These are phyloP conservation scores for Prunus davidiana DNA, from an alignment of 306 rosid genomes.

Conservation along the genomic window DNA sequence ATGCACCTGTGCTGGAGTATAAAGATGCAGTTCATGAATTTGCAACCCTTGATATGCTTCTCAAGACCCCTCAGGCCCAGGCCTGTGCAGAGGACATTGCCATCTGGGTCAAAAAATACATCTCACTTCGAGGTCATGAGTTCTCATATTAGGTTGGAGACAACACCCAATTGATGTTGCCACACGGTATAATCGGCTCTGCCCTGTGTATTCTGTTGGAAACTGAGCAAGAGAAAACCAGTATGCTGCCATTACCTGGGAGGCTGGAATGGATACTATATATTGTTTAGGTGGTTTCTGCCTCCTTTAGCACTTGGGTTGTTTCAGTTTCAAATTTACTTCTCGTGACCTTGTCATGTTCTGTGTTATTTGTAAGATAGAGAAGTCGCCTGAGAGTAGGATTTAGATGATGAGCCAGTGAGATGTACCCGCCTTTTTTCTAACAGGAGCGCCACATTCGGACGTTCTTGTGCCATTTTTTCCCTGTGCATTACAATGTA, in stretches of 20 bases:
- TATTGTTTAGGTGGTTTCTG: constrained; percentile 18
- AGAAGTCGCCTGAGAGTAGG: constrained; percentile 41
- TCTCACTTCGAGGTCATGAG: constrained; percentile 90
- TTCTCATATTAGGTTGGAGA: constrained; percentile 70
- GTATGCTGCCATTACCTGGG: constrained; percentile 26
- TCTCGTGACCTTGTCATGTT: constrained; percentile 7
- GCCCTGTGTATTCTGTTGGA: constrained; percentile 19
- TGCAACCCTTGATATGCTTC: constrained; percentile 88
- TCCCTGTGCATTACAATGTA: constrained; percentile 43
- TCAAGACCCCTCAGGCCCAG: constrained; percentile 88
- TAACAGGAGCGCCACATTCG: constrained; percentile 13
- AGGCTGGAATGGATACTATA: constrained; percentile 13
- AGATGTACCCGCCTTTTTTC: constrained; percentile 20
- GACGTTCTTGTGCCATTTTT: constrained; percentile 38
- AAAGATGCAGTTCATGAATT: constrained; percentile 95
- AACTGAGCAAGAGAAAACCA: constrained; percentile 20
- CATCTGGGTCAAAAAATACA: constrained; percentile 93
- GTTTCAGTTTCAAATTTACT: not conserved
- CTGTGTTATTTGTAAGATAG: constrained; percentile 55
- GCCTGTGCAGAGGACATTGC: constrained; percentile 93
- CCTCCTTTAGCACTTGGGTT: constrained; percentile 23
- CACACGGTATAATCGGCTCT: constrained; percentile 12
- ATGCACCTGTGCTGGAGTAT: constrained; percentile 86
- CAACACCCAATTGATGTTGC: constrained; percentile 18
- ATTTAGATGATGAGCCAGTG: constrained; percentile 41